A percentile compares a stretch with the other conserved stretches of the same genome.
Evolutionary conservation across 2,329 filamentous ascomycete species (phyloP).

Genomic region (Neoarthrinium moseri): DNA sequence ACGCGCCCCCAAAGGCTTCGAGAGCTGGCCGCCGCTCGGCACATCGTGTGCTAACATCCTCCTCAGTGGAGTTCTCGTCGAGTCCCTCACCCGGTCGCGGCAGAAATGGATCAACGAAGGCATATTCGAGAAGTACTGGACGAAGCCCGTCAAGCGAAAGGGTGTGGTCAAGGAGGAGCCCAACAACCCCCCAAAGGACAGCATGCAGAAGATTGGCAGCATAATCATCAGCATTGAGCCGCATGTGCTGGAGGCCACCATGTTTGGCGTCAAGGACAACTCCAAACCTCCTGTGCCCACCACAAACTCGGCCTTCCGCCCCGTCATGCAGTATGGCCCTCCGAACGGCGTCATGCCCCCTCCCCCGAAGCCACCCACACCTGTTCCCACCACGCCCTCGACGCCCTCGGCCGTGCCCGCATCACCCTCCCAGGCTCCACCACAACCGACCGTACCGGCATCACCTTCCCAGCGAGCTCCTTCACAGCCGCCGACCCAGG

Average conservation of each 20-base stretch:
- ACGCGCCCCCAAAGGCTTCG: too few species aligned
- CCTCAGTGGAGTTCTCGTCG: slow-evolving; percentile 67
- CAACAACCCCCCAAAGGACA: slow-evolving; percentile 68
- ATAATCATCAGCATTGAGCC: slow-evolving; percentile 77
- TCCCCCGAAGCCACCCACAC: slow-evolving; percentile 36
- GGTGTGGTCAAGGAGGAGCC: slow-evolving; percentile 61
- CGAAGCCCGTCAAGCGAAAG: slow-evolving; percentile 69
- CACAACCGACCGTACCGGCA: slow-evolving; percentile 16
- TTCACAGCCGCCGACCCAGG: neutral
- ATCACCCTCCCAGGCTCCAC: neutral
- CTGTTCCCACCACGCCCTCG: slow-evolving; percentile 19
- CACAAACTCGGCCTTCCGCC: slow-evolving; percentile 41
- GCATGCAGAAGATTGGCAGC: slow-evolving; percentile 70
- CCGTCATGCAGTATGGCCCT: slow-evolving; percentile 65
- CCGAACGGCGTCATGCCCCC: slow-evolving; percentile 62
- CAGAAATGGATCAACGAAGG: slow-evolving; percentile 71
- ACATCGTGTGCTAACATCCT: neutral
- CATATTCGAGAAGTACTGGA: slow-evolving; percentile 76
- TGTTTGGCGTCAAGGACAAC: slow-evolving; percentile 67
- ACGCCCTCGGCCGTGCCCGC: slow-evolving; percentile 7
- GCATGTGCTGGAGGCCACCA: slow-evolving; percentile 73
- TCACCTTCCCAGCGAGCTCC: slow-evolving; percentile 6
- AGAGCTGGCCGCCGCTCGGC: neutral
- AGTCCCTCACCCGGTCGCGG: slow-evolving; percentile 72
- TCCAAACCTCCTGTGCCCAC: slow-evolving; percentile 46